Percentiles rank a stretch among this genome's conserved stretches.
Conservation (phyloP, 148 eudicot genomes). For the Tetragonia tetragonoides region DNA sequence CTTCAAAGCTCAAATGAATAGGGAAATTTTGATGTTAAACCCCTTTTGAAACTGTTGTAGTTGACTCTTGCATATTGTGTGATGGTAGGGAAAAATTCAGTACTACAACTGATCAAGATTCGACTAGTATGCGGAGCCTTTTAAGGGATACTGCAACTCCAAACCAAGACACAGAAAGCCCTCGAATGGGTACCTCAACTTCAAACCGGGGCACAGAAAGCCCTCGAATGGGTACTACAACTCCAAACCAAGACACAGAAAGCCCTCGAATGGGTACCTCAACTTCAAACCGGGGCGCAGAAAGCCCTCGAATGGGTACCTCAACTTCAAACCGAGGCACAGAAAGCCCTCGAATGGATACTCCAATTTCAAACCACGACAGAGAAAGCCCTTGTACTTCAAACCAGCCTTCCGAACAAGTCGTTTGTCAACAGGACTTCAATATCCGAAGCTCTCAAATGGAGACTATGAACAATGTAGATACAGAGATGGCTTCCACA, state of each 20-base stretch:
- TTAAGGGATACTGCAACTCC: neutral
- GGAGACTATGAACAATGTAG: neutral
- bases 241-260: slow-evolving; percentile 4
- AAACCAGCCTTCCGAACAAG: neutral
- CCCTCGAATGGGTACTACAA: neutral
- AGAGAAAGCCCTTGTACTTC: neutral
- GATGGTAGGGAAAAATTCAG: slow-evolving; percentile 45
- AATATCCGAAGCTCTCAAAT: neutral
- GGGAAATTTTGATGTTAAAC: no score
- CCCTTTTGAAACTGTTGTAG: no score
- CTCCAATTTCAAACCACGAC: neutral
- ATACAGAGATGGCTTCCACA: neutral
- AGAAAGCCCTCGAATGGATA: slow-evolving; percentile 3
- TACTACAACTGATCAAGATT: slow-evolving; percentile 18
- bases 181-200: neutral
- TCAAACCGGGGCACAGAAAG: slow-evolving; percentile 7
- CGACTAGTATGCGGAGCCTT: slow-evolving; percentile 4
- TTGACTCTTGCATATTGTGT: neutral
- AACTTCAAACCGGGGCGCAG: slow-evolving; percentile 2
- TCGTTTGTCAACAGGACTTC: slow-evolving; percentile 1
- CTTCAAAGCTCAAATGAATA: no score
- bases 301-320: neutral
- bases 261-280: neutral
- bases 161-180: slow-evolving; percentile 10
- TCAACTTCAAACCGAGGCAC: neutral